Base-by-base conservation (phyloP, 1,284 basidiomycete genomes). In the Malassezia equina region DNA sequence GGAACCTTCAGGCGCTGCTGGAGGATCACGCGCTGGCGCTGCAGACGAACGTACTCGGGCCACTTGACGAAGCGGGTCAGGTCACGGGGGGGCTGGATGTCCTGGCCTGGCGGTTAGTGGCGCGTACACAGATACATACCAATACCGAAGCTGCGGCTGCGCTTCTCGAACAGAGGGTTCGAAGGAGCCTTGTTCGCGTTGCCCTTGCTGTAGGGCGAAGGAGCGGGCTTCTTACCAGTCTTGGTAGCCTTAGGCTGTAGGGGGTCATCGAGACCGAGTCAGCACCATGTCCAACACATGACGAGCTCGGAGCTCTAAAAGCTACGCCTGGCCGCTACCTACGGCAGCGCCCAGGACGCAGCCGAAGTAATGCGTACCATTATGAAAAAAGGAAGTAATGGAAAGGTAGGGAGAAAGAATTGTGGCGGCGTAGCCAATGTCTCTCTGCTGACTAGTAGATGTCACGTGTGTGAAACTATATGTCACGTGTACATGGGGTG, bases 21-120 rank as follows among this genome's bases (percentile, higher is more conserved):
- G 64, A 98, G 86, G 79, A 98, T 94, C 75, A 96, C 90, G 81
- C 93, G 94, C 79, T 96, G 91, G 77, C 93, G 86, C 78, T 98
- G 93, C 60, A 96, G 86, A 76, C 90, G 89, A 69, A 98, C 85
- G 76, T 98, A 98, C 80, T 93, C 90, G 67, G 93, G 93, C 93
- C 93, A 98, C 80, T 95, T 96, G 79, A 96, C 89, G 80, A 96
- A 96, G 77, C 91, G 89, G 63, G 89, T 94, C 65, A 96, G 79
- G 79, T 98, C 93, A 59, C 82, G 83, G 77, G 83, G 82, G 73
- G 86, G 91, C 74, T 86, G 88, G 74, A 96, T 83, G 79, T 94
- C 88, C 80, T 93, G 89, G 75, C 91, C 90, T 93, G 62, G 1
- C 17, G 36, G 27, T 21, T 28, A 17, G 21, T 34, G n/a, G n/a